Base-by-base conservation (phyloP, 179 eudicot species). In the Amaranthus tricolor region DNA sequence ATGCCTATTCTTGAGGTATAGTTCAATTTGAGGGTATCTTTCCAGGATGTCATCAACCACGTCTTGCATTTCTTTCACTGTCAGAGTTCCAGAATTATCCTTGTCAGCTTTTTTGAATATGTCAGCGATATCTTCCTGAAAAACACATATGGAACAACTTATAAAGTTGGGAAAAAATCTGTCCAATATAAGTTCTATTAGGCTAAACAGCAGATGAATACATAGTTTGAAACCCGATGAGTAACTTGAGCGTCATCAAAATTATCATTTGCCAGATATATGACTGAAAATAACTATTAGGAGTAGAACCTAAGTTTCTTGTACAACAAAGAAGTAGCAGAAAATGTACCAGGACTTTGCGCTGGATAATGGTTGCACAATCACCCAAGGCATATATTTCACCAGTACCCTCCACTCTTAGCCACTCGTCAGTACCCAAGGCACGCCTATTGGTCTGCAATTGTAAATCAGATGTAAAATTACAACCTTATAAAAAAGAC, bases 91-190 rank as follows among this genome's bases (percentile, higher is more conserved):
- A 14, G 97, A 92, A 65, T 86, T 87, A 71, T 92, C 96, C 84
- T 89, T 90, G 85, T 92, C 97, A 8, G 97, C 97, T 84, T 92
- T 92, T 17, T 75, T 70, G 66, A 92, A 92, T 74, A 92, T 91
- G 16, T 86, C 91, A 7, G 88, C 79, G 71, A 92, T 84, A 70
- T 92, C 97, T 76, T 88, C 96, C 97, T 92, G 82, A 21, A 77
- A 31, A 57, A 11, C 7, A 57, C 19, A 53, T 6, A 17, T 17
- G 44, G 44, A 60, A 21, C 64, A 60, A 9, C 44, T 20, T 31
- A 31, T 31, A 31, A 31, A 1, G 40, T 31, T 31, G 40, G 40
- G 40, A 56, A 53, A 53, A 43, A 10, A 72, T 48, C 6, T 5
- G 31, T 10, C 6, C 56, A 63, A 11, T 71, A 57, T 61, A 19